Evolutionary conservation across 257 asterid genomes (phyloP).

Genomic region (Ocimum tenuiflorum): DNA sequence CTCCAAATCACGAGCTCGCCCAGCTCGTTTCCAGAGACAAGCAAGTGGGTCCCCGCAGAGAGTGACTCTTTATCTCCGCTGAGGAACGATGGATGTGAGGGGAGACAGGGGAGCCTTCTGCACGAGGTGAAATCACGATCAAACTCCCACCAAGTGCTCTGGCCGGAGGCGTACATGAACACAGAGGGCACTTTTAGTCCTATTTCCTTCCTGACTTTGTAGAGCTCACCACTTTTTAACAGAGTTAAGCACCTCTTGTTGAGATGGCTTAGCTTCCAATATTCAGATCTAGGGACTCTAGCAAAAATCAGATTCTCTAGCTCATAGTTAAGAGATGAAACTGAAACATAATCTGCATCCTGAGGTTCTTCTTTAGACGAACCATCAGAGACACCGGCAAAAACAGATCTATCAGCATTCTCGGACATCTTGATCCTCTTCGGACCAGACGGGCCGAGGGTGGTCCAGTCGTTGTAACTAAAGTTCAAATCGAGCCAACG

Average conservation of each 20-base stretch:
- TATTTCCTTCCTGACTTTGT: constrained; percentile 43
- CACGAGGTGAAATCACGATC: constrained; percentile 49
- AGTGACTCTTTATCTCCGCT: constrained; percentile 61
- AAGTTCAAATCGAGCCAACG: constrained; percentile 11
- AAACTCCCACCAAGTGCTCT: constrained; percentile 59
- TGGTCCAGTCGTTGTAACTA: constrained; percentile 15
- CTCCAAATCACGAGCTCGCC: constrained; percentile 66
- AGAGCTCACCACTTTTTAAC: constrained; percentile 43
- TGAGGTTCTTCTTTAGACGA: constrained; percentile 37
- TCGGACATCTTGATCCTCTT: constrained; percentile 30
- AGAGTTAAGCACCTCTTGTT: constrained; percentile 52
- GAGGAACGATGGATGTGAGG: constrained; percentile 42
- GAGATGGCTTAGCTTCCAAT: constrained; percentile 46
- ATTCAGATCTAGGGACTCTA: constrained; percentile 53
- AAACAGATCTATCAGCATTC: not conserved
- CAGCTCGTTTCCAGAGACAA: constrained; percentile 59
- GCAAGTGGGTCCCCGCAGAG: constrained; percentile 61
- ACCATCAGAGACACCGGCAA: constrained; percentile 12
- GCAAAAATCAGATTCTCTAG: constrained; percentile 56
- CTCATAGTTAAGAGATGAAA: constrained; percentile 45
- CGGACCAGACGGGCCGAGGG: constrained; percentile 12
- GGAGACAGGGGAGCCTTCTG: constrained; percentile 49
- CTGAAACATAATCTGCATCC: constrained; percentile 73
- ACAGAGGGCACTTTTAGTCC: constrained; percentile 47
- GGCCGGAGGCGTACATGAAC: constrained; percentile 62